phyloP scores from a whole-genome alignment of 129 eudicot species.

The Helichrysum umbraculigerum region DNA sequence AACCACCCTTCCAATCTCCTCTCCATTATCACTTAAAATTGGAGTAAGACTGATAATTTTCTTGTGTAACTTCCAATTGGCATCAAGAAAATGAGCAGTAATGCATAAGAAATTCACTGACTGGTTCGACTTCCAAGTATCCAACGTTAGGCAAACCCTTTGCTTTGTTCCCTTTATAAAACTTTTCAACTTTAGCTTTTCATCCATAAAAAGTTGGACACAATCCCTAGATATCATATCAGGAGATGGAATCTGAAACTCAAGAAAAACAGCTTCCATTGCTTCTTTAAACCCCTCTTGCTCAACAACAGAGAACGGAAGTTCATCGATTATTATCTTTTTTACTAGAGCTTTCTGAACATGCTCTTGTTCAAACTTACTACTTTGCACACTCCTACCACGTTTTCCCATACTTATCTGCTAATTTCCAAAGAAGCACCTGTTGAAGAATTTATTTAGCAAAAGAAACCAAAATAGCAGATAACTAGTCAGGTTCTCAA shows the following conservation, averaged over 20 bases:
- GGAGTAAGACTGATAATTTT: neutral
- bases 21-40: neutral
- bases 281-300: neutral
- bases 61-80: neutral
- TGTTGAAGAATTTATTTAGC: neutral
- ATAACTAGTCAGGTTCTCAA: no score
- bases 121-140: neutral
- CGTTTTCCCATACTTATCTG: neutral
- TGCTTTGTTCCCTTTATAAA: neutral
- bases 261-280: neutral
- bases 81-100: neutral
- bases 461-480: neutral
- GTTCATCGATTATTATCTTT: neutral
- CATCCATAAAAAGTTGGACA: neutral
- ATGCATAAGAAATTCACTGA: neutral
- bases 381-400: neutral
- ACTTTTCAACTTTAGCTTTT: slow-evolving; percentile 2
- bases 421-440: neutral
- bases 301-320: neutral
- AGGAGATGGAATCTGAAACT: neutral
- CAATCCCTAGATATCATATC: neutral
- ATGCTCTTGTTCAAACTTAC: neutral
- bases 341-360: neutral
- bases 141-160: slow-evolving; percentile 3
- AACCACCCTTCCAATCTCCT: neutral